Evolutionary conservation across 2,329 filamentous ascomycete species (phyloP).

Genomic region (Aspergillus thermomutatus): DNA sequence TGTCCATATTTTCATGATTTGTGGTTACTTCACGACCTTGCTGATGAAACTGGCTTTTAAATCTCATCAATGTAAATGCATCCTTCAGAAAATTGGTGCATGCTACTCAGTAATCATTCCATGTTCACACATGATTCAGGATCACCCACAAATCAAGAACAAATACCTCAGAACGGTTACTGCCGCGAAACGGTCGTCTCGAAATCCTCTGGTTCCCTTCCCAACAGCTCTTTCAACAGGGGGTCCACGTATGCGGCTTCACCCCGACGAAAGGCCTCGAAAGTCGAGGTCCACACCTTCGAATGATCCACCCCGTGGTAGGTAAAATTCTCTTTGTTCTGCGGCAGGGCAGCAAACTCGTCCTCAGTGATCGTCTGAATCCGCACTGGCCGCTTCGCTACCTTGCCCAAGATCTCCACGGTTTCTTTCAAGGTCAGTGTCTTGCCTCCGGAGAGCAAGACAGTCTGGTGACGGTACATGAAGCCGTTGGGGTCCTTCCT

Average conservation of each 20-base stretch:
- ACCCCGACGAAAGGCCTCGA: slow-evolving; percentile 43
- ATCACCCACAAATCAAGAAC: no score
- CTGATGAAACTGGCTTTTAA: no score
- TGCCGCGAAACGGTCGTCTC: slow-evolving; percentile 28
- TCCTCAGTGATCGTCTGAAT: slow-evolving; percentile 41
- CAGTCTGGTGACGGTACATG: slow-evolving; percentile 25
- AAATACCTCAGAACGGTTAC: no score
- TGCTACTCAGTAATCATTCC: no score
- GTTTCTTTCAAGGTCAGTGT: slow-evolving; percentile 35
- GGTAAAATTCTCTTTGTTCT: slow-evolving; percentile 35
- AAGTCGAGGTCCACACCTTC: slow-evolving; percentile 48
- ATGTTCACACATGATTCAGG: no score
- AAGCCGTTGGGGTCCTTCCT: slow-evolving; percentile 26
- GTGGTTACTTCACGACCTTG: no score
- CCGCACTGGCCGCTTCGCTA: slow-evolving; percentile 21
- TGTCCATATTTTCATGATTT: no score
- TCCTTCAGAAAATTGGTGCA: no score
- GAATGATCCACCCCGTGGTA: slow-evolving; percentile 37
- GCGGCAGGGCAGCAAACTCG: slow-evolving; percentile 40
- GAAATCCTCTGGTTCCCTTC: slow-evolving; percentile 43
- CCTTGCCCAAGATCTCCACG: slow-evolving; percentile 29
- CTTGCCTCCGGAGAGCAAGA: slow-evolving; percentile 35
- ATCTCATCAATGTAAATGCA: no score
- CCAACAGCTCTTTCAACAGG: slow-evolving; percentile 39
- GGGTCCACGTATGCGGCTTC: slow-evolving; percentile 44